phyloP scores from a whole-genome alignment of 768 basidiomycete genomes.

The Tulasnella sp. region DNA sequence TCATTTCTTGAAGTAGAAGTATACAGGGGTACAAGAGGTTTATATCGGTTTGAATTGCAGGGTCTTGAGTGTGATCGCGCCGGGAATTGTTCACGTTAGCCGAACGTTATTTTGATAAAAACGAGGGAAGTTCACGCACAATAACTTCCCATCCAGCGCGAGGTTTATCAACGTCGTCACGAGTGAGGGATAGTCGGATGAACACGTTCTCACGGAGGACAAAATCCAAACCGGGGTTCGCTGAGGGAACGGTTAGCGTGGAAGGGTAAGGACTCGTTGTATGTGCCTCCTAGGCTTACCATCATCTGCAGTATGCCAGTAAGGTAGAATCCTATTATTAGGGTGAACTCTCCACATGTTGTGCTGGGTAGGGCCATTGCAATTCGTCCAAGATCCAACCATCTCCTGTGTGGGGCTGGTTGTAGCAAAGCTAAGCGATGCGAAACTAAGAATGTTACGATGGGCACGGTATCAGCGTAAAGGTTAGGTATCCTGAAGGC shows the following conservation, averaged over 20 bases:
- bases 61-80: too few relatives aligned
- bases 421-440: not conserved
- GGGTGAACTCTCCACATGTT: not conserved
- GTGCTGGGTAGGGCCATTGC: not conserved
- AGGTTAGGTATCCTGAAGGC: too few relatives aligned
- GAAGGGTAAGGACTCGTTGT: not conserved
- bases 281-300: not conserved
- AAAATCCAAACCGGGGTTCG: not conserved
- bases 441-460: not conserved
- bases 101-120: too few relatives aligned
- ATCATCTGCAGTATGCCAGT: not conserved
- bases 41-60: not conserved
- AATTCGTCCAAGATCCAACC: not conserved
- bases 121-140: not conserved
- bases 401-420: not conserved
- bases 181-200: not conserved
- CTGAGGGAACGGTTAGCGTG: not conserved
- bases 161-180: not conserved
- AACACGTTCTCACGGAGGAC: not conserved
- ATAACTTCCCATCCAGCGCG: slow-evolving; percentile 1
- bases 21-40: too few relatives aligned
- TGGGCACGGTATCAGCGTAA: not conserved
- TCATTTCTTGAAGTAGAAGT: too few relatives aligned
- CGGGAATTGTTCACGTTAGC: too few relatives aligned
- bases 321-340: not conserved